Evolutionary conservation across 306 rosid species (phyloP), one percentile per base, ranked within the genome.

Genomic region (Dryas octopetala): DNA sequence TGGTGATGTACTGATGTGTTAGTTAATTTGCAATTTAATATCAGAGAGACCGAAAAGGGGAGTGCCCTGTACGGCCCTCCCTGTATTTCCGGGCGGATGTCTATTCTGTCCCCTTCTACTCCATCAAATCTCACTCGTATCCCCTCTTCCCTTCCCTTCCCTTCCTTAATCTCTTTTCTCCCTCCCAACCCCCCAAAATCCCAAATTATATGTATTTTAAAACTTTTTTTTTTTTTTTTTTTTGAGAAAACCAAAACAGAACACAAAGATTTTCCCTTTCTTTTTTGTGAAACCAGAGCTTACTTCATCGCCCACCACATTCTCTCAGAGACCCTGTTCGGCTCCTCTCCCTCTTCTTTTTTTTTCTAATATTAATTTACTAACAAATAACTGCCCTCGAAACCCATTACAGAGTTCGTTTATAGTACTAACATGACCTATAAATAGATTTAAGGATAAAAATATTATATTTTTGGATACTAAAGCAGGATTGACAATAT

Each of bases 41-140:
- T 85, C 71, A 63, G 15, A 76, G 73, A 76, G 73, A 79, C 82
- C 82, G 83, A 87, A 86, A 78, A 74, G 68, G 77, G 79, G 59
- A 66, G 78, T 64, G 49, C 6, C 77, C 62, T 83, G 98, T 91
- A 91, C 93, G 93, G 90, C 38, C 8, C 67, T 53, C 92, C 97
- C 97, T 88, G 89, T 85, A 92, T 90, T 89, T 92, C 84, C 97
- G 98, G 97, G 87, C 69, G 91, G 93, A 90, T 92, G 99, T 90
- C 97, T 88, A 90, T 90, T 87, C 86, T 92, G 98, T 91, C 98
- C 97, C 91, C 91, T 83, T 92, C 88, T 84, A 83, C 92, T 75
- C 81, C 84, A 53, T 82, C 91, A 95, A 92, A 86, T 90, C 93
- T 85, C 97, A 88, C 93, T 79, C 82, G 38, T 83, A 85, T 83